phyloP scores from a whole-genome alignment of 108 stramenopile genomes.

The Pinguiococcus pyrenoidosus region DNA sequence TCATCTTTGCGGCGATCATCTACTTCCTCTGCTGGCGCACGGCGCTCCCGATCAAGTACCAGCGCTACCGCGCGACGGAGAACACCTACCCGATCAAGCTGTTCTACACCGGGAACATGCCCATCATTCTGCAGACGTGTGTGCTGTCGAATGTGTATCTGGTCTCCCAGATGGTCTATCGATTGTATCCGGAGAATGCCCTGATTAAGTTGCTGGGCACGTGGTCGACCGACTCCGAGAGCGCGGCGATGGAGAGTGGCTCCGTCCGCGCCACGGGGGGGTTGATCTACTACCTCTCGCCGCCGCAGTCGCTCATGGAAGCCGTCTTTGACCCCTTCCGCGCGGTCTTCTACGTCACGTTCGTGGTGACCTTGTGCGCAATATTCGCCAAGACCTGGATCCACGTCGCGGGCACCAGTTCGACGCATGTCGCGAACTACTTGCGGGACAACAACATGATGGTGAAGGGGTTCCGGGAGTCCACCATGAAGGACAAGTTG shows the following conservation, averaged over 20 bases:
- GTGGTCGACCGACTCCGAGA: not conserved
- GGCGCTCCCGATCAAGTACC: slow-evolving; percentile 17
- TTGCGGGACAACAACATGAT: too few species aligned
- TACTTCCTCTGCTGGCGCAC: slow-evolving; percentile 18
- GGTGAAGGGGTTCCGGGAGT: slow-evolving; percentile 21
- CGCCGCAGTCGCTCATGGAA: slow-evolving; percentile 2
- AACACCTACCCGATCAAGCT: slow-evolving; percentile 19
- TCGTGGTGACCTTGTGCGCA: slow-evolving; percentile 16
- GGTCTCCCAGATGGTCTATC: slow-evolving; percentile 15
- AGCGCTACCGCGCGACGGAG: slow-evolving; percentile 20
- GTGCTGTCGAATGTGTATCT: slow-evolving; percentile 15
- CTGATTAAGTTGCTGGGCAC: not conserved
- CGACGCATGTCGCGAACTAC: too few species aligned
- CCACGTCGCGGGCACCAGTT: too few species aligned
- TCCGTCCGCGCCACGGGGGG: not conserved
- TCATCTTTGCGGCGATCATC: slow-evolving; percentile 1
- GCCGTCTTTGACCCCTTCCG: slow-evolving; percentile 14
- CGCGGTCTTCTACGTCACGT: slow-evolving; percentile 19
- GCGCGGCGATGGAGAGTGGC: too few species aligned
- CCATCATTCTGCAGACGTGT: slow-evolving; percentile 15
- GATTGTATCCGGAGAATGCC: too few species aligned
- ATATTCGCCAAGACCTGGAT: too few species aligned
- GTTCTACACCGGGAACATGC: slow-evolving; percentile 26
- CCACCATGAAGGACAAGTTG: slow-evolving; percentile 12
- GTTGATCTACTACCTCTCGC: slow-evolving; percentile 20